Evolutionary conservation across 2,329 filamentous ascomycete genomes (phyloP).

Genomic region (Fusarium mangiferae): DNA sequence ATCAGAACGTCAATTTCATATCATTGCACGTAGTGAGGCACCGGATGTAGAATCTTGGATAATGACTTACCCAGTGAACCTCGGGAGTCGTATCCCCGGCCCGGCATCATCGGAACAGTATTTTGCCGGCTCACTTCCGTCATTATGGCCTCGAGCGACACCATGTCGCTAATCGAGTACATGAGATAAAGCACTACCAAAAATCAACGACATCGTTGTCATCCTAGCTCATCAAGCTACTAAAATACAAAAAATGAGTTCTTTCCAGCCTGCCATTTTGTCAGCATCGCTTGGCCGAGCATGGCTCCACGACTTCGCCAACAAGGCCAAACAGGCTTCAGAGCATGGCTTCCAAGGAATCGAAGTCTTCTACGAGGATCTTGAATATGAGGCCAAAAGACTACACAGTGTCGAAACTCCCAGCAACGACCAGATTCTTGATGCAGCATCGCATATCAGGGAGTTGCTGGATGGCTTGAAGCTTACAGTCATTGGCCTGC

Average conservation of each 20-base stretch:
- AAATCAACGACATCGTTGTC: accelerated
- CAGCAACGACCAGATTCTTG: background rate
- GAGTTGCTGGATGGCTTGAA: background rate
- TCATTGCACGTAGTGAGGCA: accelerated
- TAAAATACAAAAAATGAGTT: background rate
- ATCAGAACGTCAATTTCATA: background rate
- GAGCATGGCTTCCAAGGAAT: slow-evolving; percentile 7
- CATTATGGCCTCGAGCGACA: background rate
- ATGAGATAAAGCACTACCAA: too few relatives aligned
- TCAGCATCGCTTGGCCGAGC: slow-evolving; percentile 11
- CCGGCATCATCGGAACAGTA: slow-evolving; percentile 5
- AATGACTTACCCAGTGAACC: background rate
- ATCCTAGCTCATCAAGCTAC: accelerated
- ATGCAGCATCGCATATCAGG: background rate
- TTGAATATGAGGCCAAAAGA: slow-evolving; percentile 9
- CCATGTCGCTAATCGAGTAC: accelerated
- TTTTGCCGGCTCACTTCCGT: background rate
- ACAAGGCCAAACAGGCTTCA: background rate
- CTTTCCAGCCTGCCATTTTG: background rate
- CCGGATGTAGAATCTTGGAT: background rate
- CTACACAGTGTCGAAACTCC: background rate
- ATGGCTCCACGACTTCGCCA: slow-evolving; percentile 7
- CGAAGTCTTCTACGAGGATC: slow-evolving; percentile 11
- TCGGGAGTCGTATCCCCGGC: background rate
- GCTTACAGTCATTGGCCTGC: background rate